Base-by-base conservation (phyloP, 352 stramenopile species). In the Chrysophaeum taylorii region DNA sequence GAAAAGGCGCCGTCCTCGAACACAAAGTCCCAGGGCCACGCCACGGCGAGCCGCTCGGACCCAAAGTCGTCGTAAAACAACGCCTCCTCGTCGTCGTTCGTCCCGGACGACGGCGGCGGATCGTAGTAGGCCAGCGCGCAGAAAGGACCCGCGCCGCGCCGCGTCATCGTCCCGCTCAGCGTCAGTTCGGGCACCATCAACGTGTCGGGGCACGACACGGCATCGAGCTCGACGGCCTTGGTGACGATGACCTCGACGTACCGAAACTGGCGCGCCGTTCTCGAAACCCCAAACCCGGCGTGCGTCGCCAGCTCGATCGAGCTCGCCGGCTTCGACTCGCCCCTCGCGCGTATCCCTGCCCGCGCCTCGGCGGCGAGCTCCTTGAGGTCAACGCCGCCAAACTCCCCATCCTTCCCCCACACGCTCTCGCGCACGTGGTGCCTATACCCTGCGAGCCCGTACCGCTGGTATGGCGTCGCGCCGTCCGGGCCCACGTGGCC, bases 241-340 rank as follows among this genome's bases (percentile, higher is more conserved):
- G 57, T 63, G 27, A 63, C 31, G 66, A 67, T 36, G 9, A 67
- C 29, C 66, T 66, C 66, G 12, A 71, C 45, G 66, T 66, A 71
- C 7, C 66, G 41, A 35, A 71, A 71, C 50, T 25, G 7, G 15
- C 1, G 18, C 12, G 37, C n/a, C 25, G n/a, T 48, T 25, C 31
- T 5, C 14, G 31, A 33, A 35, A 71, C 25, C 2, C 66, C 66
- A 43, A 71, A 53, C n/a, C 21, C 66, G 14, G 41, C 42, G 37
- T 61, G 16, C 23, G 38, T 61, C 29, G 36, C 29, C 12, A 39
- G 23, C 12, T 29, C 29, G 37, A 53, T 41, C 15, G 60, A 7
- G 23, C 53, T 38, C 23, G 21, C 53, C 25, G 53, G 53, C 60
- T 67, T 9, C 9, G n/a, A n/a, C n/a, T 38, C 21, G 14, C 37